Conservation (phyloP, 2,329 filamentous ascomycete species). For the Epichloe uncinata region DNA sequence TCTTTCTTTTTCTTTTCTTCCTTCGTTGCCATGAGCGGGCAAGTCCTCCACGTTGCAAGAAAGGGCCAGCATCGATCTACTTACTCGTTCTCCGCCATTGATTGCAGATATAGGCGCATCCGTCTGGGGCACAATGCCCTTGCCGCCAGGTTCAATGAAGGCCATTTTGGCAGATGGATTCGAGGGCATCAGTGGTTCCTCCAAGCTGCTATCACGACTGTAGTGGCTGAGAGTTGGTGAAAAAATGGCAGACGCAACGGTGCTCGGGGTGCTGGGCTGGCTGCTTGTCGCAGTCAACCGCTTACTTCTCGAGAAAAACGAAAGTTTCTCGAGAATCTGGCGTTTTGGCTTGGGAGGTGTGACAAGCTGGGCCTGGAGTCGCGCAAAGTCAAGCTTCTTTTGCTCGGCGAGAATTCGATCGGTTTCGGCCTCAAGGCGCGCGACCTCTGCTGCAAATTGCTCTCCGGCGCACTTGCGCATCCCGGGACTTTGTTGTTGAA, state of each 20-base stretch:
- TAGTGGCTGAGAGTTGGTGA: constrained; percentile 22
- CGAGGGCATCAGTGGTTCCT: constrained; percentile 17
- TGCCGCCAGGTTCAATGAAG: constrained; percentile 31
- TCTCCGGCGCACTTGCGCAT: neutral
- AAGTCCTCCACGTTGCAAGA: neutral
- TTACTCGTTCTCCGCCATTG: constrained; percentile 64
- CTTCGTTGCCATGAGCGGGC: neutral
- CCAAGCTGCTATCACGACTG: constrained; percentile 20
- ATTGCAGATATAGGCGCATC: constrained; percentile 72
- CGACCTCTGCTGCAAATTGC: constrained; percentile 25
- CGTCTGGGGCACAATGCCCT: constrained; percentile 35
- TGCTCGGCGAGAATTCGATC: constrained; percentile 36
- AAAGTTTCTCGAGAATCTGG: constrained; percentile 35
- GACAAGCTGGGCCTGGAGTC: constrained; percentile 29
- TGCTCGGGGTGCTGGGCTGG: constrained; percentile 21
- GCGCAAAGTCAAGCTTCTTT: constrained; percentile 33
- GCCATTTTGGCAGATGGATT: constrained; percentile 16
- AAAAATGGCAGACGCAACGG: constrained; percentile 23
- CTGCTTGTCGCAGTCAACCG: constrained; percentile 22
- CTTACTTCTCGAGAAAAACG: constrained; percentile 29
- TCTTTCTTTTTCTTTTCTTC: too few relatives aligned
- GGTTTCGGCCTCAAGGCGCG: constrained; percentile 33
- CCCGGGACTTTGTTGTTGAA: neutral
- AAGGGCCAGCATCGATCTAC: constrained; percentile 16
- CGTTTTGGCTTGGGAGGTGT: constrained; percentile 20